Conservation (phyloP, 2,329 filamentous ascomycete species). For the Trichoderma atrobrunneum region DNA sequence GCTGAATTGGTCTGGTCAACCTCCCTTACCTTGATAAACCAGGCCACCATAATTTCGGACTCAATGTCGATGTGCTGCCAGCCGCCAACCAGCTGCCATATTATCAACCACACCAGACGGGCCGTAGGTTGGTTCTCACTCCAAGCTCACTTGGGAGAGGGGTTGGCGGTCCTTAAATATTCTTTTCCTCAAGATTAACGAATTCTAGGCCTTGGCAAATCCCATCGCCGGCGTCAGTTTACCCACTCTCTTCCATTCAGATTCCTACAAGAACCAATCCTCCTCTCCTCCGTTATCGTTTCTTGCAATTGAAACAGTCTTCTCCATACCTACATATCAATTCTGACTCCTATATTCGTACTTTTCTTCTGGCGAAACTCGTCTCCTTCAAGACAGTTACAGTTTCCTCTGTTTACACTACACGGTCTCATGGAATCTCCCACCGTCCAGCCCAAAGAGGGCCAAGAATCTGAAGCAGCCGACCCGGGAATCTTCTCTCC, state of each 20-base stretch:
- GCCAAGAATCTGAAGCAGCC: neutral
- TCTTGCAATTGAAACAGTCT: neutral
- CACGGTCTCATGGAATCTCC: constrained; percentile 12
- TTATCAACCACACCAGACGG: neutral
- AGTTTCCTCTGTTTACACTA: neutral
- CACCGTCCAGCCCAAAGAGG: neutral
- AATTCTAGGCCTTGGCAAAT: neutral
- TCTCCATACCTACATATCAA: neutral
- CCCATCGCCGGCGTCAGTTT: neutral
- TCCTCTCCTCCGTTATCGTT: neutral
- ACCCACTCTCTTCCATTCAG: neutral
- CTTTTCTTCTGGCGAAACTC: neutral
- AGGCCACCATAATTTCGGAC: neutral
- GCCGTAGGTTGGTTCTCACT: neutral
- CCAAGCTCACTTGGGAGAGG: neutral
- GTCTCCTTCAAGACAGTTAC: neutral
- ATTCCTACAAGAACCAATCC: neutral
- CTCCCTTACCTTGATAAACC: no score
- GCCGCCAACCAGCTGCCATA: constrained; percentile 4
- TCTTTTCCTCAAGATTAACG: neutral
- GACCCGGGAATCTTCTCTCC: constrained; percentile 7
- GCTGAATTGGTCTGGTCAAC: no score
- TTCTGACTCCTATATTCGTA: neutral
- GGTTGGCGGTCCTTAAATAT: neutral
- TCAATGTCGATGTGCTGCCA: neutral